Percentiles rank a stretch among this genome's conserved stretches.
phyloP scores from a whole-genome alignment of 768 basidiomycete genomes.

The Trametes coccinea region DNA sequence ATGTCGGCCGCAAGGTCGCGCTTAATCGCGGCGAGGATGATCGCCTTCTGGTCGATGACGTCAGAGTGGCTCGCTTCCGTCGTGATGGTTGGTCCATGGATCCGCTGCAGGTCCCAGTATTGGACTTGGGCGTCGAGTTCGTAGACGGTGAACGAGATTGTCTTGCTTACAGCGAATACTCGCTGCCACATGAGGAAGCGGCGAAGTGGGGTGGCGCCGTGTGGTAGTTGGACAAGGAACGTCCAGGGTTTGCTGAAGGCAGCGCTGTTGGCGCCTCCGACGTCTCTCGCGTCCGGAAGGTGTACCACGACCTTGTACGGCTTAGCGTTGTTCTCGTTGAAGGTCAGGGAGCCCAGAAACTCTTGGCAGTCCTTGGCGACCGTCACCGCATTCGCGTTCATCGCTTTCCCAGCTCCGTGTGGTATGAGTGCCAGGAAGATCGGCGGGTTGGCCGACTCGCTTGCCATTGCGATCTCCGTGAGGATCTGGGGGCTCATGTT shows the following conservation, averaged over 20 bases:
- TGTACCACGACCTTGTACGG: not conserved
- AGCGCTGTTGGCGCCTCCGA: not conserved
- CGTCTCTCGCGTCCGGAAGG: not conserved
- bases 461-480: too few species aligned
- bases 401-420: conserved; percentile 2
- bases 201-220: not conserved
- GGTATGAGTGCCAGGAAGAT: not conserved
- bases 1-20: too few species aligned
- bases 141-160: not conserved
- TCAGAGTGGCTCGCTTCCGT: not conserved
- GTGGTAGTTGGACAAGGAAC: not conserved
- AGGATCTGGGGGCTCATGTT: not conserved
- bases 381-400: not conserved
- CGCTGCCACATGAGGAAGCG: conserved; percentile 3
- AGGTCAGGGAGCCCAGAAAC: not conserved
- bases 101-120: not conserved
- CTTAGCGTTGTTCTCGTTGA: not conserved
- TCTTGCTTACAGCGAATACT: conserved; percentile 2
- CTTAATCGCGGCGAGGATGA: not conserved
- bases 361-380: not conserved
- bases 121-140: not conserved
- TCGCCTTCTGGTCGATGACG: not conserved
- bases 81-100: not conserved
- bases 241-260: not conserved
- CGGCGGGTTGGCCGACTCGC: too few species aligned